Evolutionary conservation across 164 flowering plant genomes (phyloP), one percentile per base, ranked within the genome.

Genomic region (Tinospora cordifolia): DNA sequence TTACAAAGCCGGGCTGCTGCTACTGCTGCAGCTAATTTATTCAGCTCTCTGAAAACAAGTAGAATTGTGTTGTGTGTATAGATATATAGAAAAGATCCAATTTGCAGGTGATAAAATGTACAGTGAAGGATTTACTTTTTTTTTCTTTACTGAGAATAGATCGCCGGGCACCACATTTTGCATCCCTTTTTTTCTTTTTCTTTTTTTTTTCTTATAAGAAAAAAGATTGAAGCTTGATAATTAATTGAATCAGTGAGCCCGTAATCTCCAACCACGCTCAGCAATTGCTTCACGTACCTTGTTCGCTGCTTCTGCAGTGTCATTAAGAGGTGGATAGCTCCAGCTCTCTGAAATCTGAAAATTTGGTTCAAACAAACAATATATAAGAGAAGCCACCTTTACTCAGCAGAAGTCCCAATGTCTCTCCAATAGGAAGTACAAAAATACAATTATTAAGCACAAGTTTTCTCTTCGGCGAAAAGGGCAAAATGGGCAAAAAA

Each of bases 301-400:
- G n/a, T 19, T 71, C 47, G 94, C 92, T 69, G 90, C 94, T 69
- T 89, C 94, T 59, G 88, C 90, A 25, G 91, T 87, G 72, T 91
- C 97, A 75, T 83, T 89, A 5, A 91, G 86, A 27, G 97, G 97
- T 59, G 94, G 92, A 54, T 91, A 91, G 78, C 94, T 91, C 97
- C 97, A 91, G 73, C 82, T 87, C 67, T 87, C 88, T 15, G 94
- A 82, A 25, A 89, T 88, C 97, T 91, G 86, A 8, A 72, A 51
- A 36, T 40, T 39, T 41, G 69, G 26, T 58, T 3, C 44, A 22
- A 27, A 72, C 26, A 66, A 46, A 66, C 12, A 19, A 22, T 41
- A 41, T 41, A 6, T 17, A 22, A 51, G 21, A 17, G 17, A 22
- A 22, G n/a, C 59, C 59, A 1, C 19, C 11, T 6, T 17, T n/a